phyloP scores from a whole-genome alignment of 2,329 filamentous ascomycete species.

The Clarireedia monteithiana region DNA sequence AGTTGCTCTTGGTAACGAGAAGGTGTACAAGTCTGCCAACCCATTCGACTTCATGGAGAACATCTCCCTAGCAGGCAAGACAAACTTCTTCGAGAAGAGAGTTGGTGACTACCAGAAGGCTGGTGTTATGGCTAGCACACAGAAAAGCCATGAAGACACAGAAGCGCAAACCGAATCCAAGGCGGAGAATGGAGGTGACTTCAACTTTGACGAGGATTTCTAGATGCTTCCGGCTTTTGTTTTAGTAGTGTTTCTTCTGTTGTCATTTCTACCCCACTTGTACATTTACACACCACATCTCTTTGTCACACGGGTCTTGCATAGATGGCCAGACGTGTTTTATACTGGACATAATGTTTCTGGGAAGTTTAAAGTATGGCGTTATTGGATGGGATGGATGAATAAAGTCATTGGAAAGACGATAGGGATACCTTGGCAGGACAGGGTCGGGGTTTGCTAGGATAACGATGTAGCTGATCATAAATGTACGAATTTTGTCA shows the following conservation, averaged over 20 bases:
- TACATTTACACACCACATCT: constrained; percentile 12
- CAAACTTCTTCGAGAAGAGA: constrained; percentile 99
- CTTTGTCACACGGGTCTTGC: constrained; percentile 16
- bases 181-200: constrained; percentile 63
- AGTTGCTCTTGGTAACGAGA: constrained; percentile 85
- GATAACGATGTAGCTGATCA: constrained; percentile 9
- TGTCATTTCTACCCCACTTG: constrained; percentile 8
- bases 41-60: constrained; percentile 99
- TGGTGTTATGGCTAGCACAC: constrained; percentile 91
- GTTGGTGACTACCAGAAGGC: constrained; percentile 99
- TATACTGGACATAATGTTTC: constrained; percentile 13
- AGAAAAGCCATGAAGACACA: constrained; percentile 55
- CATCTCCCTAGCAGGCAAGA: constrained; percentile 97
- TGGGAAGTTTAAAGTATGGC: not conserved
- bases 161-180: constrained; percentile 41
- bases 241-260: constrained; percentile 12
- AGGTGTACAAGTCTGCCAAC: constrained; percentile 87
- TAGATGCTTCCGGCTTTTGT: constrained; percentile 41
- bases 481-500: constrained; percentile 11
- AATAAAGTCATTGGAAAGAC: constrained; percentile 6
- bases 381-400: constrained; percentile 5
- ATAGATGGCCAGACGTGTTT: constrained; percentile 26
- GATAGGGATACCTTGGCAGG: constrained; percentile 8
- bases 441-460: not conserved
- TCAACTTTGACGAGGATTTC: constrained; percentile 95